Evolutionary conservation across 2,329 filamentous ascomycete species (phyloP).

Genomic region (Epichloe baconii): DNA sequence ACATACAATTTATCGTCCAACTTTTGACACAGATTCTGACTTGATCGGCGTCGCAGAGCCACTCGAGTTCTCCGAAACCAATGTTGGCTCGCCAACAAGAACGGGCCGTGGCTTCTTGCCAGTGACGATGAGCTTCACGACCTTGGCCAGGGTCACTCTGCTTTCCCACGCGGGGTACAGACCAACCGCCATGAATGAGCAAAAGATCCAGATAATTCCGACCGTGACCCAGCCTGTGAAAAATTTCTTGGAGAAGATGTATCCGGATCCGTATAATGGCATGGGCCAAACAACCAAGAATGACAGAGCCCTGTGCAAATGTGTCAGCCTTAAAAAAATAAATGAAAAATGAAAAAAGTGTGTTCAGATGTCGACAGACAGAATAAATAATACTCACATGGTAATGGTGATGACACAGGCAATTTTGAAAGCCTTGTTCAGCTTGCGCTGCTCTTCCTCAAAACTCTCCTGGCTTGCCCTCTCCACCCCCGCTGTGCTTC

Average conservation of each 20-base stretch:
- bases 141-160: slow-evolving; percentile 37
- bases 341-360: too few species aligned
- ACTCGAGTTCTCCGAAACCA: background rate
- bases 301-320: slow-evolving; percentile 39
- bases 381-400: slow-evolving; percentile 12
- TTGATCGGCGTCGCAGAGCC: slow-evolving; percentile 5
- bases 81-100: slow-evolving; percentile 1
- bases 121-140: slow-evolving; percentile 9
- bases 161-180: slow-evolving; percentile 76
- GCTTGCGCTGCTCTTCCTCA: slow-evolving; percentile 32
- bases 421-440: slow-evolving; percentile 39
- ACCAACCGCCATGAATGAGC: slow-evolving; percentile 58
- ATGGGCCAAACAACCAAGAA: slow-evolving; percentile 82
- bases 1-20: background rate
- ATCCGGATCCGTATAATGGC: slow-evolving; percentile 73
- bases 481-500: slow-evolving; percentile 12
- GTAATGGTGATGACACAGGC: slow-evolving; percentile 22
- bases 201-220: slow-evolving; percentile 62
- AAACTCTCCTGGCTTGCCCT: slow-evolving; percentile 20
- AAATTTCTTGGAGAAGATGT: slow-evolving; percentile 48
- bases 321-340: background rate
- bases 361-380: too few species aligned
- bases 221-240: slow-evolving; percentile 64
- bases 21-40: background rate
- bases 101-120: slow-evolving; percentile 4